phyloP scores from a whole-genome alignment of 176 grass and related monocot species.

The Eleusine indica region DNA sequence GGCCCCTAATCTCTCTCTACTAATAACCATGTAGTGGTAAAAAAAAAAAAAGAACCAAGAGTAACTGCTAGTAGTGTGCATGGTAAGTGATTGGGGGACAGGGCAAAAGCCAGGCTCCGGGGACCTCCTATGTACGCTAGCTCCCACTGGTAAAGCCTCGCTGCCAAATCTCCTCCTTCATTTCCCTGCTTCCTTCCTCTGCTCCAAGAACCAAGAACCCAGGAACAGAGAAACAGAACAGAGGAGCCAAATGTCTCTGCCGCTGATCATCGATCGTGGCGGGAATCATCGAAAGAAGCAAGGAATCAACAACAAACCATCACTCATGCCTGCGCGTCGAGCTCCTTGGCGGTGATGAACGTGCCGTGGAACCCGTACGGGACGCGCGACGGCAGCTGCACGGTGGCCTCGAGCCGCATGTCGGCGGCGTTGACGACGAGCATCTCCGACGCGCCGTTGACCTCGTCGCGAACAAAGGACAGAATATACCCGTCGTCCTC shows the following conservation, averaged over 20 bases:
- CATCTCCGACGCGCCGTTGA: constrained; percentile 53
- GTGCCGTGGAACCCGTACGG: constrained; percentile 97
- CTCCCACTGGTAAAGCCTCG: constrained; percentile 53
- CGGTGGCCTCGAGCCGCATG: constrained; percentile 78
- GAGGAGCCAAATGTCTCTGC: not conserved
- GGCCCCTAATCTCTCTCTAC: not conserved
- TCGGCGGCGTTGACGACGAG: constrained; percentile 71
- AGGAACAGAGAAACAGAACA: not conserved
- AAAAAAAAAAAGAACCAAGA: not conserved
- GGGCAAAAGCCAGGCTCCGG: constrained; percentile 30
- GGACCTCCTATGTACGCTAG: constrained; percentile 38
- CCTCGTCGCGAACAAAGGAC: constrained; percentile 66
- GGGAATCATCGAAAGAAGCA: constrained; percentile 29
- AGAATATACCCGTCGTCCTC: constrained; percentile 86
- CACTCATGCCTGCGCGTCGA: constrained; percentile 55
- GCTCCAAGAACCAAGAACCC: constrained; percentile 14
- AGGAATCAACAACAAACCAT: constrained; percentile 6
- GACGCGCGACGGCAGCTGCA: constrained; percentile 79
- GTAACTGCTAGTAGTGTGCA: not conserved
- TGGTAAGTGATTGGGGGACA: constrained; percentile 12
- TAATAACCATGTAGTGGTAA: not conserved
- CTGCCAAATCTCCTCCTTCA: not conserved
- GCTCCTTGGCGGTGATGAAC: constrained; percentile 59
- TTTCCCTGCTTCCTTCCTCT: not conserved
- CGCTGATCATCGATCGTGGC: not conserved